phyloP scores from a whole-genome alignment of 176 grass and related monocot species.

The Metroxylon sagu region DNA sequence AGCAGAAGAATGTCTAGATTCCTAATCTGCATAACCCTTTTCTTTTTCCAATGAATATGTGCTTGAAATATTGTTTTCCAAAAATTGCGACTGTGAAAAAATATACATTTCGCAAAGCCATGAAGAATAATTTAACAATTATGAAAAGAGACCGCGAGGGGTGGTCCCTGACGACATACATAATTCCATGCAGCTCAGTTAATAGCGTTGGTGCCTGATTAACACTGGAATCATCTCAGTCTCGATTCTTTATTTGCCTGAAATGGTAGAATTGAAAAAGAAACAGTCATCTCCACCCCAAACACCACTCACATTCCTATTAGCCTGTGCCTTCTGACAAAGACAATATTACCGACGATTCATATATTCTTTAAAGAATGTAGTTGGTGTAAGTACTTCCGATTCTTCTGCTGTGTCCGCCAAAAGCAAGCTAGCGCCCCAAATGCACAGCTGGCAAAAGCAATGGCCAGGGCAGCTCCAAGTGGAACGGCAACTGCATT shows the following conservation, averaged over 20 bases:
- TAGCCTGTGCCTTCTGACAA: constrained; percentile 34
- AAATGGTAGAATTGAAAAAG: constrained; percentile 33
- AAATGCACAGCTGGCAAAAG: constrained; percentile 69
- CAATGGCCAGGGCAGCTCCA: constrained; percentile 78
- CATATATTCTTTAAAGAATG: constrained; percentile 97
- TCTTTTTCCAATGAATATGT: too few species aligned
- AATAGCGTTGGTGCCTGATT: too few species aligned
- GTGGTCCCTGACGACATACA: too few species aligned
- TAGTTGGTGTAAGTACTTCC: constrained; percentile 96
- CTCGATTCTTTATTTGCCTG: constrained; percentile 94
- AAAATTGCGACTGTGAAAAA: too few species aligned
- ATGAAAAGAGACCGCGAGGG: too few species aligned
- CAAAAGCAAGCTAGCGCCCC: constrained; percentile 91
- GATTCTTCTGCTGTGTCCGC: constrained; percentile 92
- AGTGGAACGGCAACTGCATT: constrained; percentile 54
- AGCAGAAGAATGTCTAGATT: too few species aligned
- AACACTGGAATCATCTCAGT: constrained; percentile 34
- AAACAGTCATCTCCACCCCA: constrained; percentile 10
- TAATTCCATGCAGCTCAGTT: too few species aligned
- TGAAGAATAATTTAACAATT: too few species aligned
- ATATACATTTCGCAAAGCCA: too few species aligned
- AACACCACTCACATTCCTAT: constrained; percentile 22
- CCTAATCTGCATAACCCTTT: too few species aligned
- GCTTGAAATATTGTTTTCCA: too few species aligned
- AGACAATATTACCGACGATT: constrained; percentile 29